phyloP scores from a whole-genome alignment of 129 eudicot species.

The Glebionis coronaria region DNA sequence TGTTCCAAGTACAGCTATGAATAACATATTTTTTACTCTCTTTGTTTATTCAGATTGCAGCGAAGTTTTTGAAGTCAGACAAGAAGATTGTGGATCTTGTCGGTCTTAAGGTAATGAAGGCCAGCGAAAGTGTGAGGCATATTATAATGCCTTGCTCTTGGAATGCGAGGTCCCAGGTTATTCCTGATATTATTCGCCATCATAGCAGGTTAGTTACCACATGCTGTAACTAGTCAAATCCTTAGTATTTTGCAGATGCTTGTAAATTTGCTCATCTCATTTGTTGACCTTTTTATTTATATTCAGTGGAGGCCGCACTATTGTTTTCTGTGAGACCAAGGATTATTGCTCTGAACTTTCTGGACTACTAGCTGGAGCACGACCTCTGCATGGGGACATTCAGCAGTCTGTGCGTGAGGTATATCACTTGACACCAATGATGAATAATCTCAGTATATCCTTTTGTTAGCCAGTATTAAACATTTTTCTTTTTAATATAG shows the following conservation, averaged over 20 bases:
- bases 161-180: constrained; percentile 80
- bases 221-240: not conserved
- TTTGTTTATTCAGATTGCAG: constrained; percentile 47
- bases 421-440: not conserved
- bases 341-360: constrained; percentile 89
- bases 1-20: not conserved
- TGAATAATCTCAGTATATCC: not conserved
- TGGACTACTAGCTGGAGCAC: constrained; percentile 84
- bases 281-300: not conserved
- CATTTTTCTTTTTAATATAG: constrained; percentile 28
- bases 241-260: not conserved
- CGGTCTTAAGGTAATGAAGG: constrained; percentile 77
- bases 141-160: constrained; percentile 81
- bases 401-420: constrained; percentile 97
- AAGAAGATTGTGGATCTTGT: constrained; percentile 88
- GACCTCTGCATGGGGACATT: constrained; percentile 95
- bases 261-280: not conserved
- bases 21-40: not conserved
- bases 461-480: not conserved
- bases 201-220: constrained; percentile 58
- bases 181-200: constrained; percentile 95
- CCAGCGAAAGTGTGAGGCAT: constrained; percentile 73
- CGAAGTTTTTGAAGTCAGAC: constrained; percentile 70
- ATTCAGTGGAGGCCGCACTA: constrained; percentile 93
- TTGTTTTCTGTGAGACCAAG: constrained; percentile 88